These are phyloP conservation scores for Murraya koenigii DNA, from an alignment of 345 rosid species.

Conservation along the genomic window DNA sequence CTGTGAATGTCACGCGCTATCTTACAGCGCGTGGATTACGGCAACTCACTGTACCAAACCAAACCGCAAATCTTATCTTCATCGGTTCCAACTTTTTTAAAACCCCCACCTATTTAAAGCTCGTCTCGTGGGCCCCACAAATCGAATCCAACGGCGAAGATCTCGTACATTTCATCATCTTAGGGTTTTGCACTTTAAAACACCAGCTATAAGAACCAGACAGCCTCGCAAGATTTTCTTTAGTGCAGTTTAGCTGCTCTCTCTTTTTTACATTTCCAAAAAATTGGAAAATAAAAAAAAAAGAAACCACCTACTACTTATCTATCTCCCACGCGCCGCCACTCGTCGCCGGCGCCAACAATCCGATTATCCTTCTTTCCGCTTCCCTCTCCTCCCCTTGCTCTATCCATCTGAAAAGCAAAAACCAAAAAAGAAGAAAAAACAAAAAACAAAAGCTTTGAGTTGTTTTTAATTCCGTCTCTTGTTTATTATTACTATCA, in stretches of 20 bases:
- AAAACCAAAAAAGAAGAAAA: conserved; percentile 20
- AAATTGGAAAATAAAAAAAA: too few relatives aligned
- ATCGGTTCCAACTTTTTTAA: background rate
- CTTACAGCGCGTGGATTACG: background rate
- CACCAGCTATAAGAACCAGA: conserved; percentile 4
- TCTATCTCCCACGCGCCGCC: conserved; percentile 45
- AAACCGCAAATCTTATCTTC: background rate
- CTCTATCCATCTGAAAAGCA: conserved; percentile 13
- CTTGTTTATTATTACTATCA: background rate
- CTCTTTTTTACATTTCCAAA: background rate
- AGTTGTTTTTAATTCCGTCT: conserved; percentile 11
- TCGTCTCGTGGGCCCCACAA: conserved; percentile 16
- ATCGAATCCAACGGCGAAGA: conserved; percentile 31
- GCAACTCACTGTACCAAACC: background rate
- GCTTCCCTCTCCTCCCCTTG: conserved; percentile 48
- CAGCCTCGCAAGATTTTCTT: background rate
- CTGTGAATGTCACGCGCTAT: conserved; percentile 10
- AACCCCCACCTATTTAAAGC: background rate
- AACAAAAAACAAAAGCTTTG: background rate
- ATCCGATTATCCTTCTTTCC: conserved; percentile 25
- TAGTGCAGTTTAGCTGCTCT: conserved; percentile 20
- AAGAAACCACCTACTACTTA: background rate
- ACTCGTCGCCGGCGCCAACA: conserved; percentile 42
- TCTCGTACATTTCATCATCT: conserved; percentile 6
- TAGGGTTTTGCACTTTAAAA: conserved; percentile 25